phyloP scores from a whole-genome alignment of 148 eudicot species.

The Diospyros kaki region DNA sequence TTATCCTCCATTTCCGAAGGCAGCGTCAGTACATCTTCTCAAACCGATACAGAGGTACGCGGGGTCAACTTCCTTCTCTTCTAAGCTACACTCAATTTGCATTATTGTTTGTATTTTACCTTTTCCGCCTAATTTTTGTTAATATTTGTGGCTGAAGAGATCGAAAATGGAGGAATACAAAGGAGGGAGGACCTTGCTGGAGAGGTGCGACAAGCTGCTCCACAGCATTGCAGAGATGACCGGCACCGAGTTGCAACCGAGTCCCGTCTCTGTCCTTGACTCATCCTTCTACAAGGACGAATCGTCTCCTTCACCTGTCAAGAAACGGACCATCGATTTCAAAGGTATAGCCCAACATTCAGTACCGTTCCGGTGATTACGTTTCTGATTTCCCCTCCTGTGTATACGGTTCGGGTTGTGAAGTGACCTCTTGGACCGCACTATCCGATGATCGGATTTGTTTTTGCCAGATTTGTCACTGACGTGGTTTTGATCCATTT shows the following conservation, averaged over 20 bases:
- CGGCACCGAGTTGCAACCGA: conserved; percentile 65
- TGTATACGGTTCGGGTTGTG: too few relatives aligned
- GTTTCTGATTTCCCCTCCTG: too few relatives aligned
- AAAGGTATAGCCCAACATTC: conserved; percentile 47
- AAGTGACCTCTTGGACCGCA: too few relatives aligned
- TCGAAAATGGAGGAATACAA: conserved; percentile 59
- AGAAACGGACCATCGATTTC: conserved; percentile 74
- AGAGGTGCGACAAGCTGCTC: conserved; percentile 77
- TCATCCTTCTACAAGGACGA: conserved; percentile 87
- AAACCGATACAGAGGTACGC: conserved; percentile 75
- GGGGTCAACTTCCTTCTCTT: neutral
- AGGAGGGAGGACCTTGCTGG: conserved; percentile 62
- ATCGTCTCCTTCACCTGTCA: conserved; percentile 89
- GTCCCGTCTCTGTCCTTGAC: conserved; percentile 96
- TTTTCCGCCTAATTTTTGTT: neutral
- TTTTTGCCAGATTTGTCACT: too few relatives aligned
- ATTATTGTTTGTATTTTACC: neutral
- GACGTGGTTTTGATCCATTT: too few relatives aligned
- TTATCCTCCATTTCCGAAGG: conserved; percentile 69
- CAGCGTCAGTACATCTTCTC: conserved; percentile 63
- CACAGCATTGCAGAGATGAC: conserved; percentile 80
- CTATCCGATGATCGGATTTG: too few relatives aligned
- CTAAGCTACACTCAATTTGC: neutral
- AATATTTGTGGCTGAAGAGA: conserved; percentile 30
- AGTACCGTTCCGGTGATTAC: too few relatives aligned